Evolutionary conservation across 2,329 filamentous ascomycete species (phyloP).

Genomic region (Trichoderma sp.): DNA sequence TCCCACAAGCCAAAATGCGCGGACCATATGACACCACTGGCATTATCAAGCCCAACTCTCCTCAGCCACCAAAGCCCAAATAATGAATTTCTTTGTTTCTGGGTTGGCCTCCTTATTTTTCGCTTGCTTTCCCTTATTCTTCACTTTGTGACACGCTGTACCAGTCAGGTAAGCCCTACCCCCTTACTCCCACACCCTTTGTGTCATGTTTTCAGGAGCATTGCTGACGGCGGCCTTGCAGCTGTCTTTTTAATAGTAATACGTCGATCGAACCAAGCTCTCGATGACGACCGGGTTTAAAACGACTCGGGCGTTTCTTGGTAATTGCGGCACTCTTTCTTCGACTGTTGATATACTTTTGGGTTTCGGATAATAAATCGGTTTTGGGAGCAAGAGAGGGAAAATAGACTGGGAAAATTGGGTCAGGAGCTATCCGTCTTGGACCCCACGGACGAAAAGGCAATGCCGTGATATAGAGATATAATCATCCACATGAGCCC

Average conservation of each 20-base stretch:
- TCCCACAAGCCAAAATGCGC: conserved; percentile 29
- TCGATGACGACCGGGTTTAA: not conserved
- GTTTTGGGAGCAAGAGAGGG: conserved; percentile 15
- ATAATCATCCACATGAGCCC: conserved; percentile 21
- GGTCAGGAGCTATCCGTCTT: conserved; percentile 19
- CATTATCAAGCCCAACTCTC: conserved; percentile 35
- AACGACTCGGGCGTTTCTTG: not conserved
- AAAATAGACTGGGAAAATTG: conserved; percentile 17
- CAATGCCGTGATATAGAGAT: conserved; percentile 18
- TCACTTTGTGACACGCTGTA: conserved; percentile 11
- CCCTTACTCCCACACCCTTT: not conserved
- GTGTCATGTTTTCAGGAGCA: not conserved
- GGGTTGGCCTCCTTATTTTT: not conserved
- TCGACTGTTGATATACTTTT: conserved; percentile 7
- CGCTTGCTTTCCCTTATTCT: conserved; percentile 7
- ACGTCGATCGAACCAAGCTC: conserved; percentile 3
- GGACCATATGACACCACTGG: conserved; percentile 41
- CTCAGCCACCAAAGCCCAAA: conserved; percentile 36
- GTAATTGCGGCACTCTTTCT: not conserved
- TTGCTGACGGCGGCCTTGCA: not conserved
- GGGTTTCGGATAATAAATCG: conserved; percentile 3
- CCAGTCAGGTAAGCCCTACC: conserved; percentile 12
- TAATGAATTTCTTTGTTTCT: conserved; percentile 18
- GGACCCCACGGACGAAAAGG: conserved; percentile 16
- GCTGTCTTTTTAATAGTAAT: conserved; percentile 10